These are phyloP conservation scores for Pestalotiopsis sp. DNA, from an alignment of 2,329 filamentous ascomycete species.

Conservation along the genomic window DNA sequence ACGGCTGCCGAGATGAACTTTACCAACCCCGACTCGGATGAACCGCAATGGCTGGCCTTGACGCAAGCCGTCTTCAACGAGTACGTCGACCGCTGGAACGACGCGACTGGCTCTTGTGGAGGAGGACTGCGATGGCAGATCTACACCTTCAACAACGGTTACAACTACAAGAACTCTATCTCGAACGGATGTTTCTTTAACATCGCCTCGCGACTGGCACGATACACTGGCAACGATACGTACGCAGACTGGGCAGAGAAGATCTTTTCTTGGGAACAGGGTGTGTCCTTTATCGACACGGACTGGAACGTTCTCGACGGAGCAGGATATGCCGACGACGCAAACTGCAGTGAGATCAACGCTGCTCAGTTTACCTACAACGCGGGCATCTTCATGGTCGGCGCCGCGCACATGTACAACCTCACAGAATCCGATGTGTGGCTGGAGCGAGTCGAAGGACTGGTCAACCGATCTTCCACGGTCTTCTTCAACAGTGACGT, in stretches of 20 bases:
- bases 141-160: slow-evolving; percentile 74
- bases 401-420: slow-evolving; percentile 40
- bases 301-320: slow-evolving; percentile 62
- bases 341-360: slow-evolving; percentile 29
- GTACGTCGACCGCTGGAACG: slow-evolving; percentile 72
- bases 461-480: slow-evolving; percentile 39
- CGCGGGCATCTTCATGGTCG: slow-evolving; percentile 33
- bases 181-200: slow-evolving; percentile 73
- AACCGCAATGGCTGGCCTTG: slow-evolving; percentile 77
- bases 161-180: slow-evolving; percentile 69
- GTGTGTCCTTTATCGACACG: slow-evolving; percentile 56
- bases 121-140: slow-evolving; percentile 88
- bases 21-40: slow-evolving; percentile 62
- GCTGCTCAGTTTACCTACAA: slow-evolving; percentile 32
- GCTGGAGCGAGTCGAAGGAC: slow-evolving; percentile 44
- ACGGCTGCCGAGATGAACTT: slow-evolving; percentile 77
- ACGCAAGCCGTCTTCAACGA: slow-evolving; percentile 81
- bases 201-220: slow-evolving; percentile 68
- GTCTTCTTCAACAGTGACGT: slow-evolving; percentile 50
- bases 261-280: slow-evolving; percentile 66
- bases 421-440: slow-evolving; percentile 42
- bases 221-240: slow-evolving; percentile 77
- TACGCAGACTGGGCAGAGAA: slow-evolving; percentile 76
- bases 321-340: slow-evolving; percentile 37
- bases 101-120: slow-evolving; percentile 51